Evolutionary conservation across 805 yeast genomes (phyloP), one percentile per base, ranked within the genome.

Genomic region (Candida insectorum): DNA sequence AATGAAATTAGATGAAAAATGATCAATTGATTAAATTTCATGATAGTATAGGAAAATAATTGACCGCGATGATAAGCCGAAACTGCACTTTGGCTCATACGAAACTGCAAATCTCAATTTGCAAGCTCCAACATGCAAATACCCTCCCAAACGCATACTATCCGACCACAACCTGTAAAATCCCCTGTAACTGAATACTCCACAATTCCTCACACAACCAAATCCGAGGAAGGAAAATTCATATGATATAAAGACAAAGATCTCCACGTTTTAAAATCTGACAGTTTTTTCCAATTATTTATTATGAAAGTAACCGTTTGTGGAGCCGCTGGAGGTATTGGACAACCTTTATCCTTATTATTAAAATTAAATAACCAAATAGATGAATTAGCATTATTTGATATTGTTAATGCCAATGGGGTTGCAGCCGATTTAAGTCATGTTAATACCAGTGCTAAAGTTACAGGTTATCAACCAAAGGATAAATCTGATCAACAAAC

Each of bases 251-350:
- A 24, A 9, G 7, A 20, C 8, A 20, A 20, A 20, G 23, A 8
- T 11, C 23, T 11, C 23, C 23, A 20, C 10, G 11, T 11, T 20
- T 20, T 11, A 20, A 24, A n/a, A 24, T 24, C n/a, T n/a, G n/a
- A n/a, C n/a, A n/a, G n/a, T n/a, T n/a, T n/a, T n/a, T 14, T 14
- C 12, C 20, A 14, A 32, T 16, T 28, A 29, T 11, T 26, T 7
- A 29, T 24, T 62, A 67, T 63, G 29, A 67, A 67, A 55, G 73
- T 67, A 37, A 67, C 73, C 24, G 71, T 67, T 32, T 66, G 71
- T 43, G 73, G 73, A 26, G 73, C 72, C 27, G 73, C 73, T 32
- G 73, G 73, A 34, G 73, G 73, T 29, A 67, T 67, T 41, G 73
- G 73, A 33, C 73, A 67, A 47, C 73, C 73, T 14, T 58, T 67